Conservation (phyloP, 179 eudicot genomes). For the Carnegiea gigantea region DNA sequence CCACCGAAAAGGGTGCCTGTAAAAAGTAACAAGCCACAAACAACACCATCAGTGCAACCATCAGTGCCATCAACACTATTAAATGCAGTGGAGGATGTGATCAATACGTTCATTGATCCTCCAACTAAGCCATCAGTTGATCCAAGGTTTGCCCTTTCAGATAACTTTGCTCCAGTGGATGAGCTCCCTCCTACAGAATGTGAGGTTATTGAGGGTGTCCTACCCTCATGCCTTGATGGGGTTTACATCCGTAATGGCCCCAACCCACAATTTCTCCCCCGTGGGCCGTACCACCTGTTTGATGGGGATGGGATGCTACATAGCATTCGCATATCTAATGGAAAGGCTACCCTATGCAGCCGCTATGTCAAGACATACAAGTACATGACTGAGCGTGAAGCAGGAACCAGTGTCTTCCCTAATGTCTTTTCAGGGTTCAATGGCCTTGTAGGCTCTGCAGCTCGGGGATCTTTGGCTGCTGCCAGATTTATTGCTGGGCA, state of each 20-base stretch:
- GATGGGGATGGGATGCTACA: slow-evolving; percentile 79
- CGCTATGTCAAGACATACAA: slow-evolving; percentile 58
- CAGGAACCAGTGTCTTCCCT: slow-evolving; percentile 40
- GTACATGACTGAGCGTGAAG: slow-evolving; percentile 32
- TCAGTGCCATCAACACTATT: background rate
- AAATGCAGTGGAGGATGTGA: slow-evolving; percentile 1
- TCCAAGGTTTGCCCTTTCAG: slow-evolving; percentile 12
- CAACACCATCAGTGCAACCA: background rate
- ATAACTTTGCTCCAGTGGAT: slow-evolving; percentile 4
- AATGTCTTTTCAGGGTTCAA: slow-evolving; percentile 53
- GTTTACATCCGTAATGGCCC: slow-evolving; percentile 70
- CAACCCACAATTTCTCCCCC: slow-evolving; percentile 60
- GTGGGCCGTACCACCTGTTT: slow-evolving; percentile 62
- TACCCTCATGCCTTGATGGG: slow-evolving; percentile 54
- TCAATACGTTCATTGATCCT: slow-evolving; percentile 6
- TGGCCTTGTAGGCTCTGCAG: slow-evolving; percentile 42
- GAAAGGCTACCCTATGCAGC: slow-evolving; percentile 62
- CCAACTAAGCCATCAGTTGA: slow-evolving; percentile 26
- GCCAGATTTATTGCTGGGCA: slow-evolving; percentile 21
- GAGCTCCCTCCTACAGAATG: slow-evolving; percentile 21
- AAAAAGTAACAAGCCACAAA: background rate
- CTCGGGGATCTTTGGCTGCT: slow-evolving; percentile 42
- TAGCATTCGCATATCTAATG: slow-evolving; percentile 39
- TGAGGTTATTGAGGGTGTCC: slow-evolving; percentile 38
- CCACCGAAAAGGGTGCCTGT: background rate